Evolutionary conservation across 306 rosid species (phyloP).

Genomic region (Castanea mollissima): DNA sequence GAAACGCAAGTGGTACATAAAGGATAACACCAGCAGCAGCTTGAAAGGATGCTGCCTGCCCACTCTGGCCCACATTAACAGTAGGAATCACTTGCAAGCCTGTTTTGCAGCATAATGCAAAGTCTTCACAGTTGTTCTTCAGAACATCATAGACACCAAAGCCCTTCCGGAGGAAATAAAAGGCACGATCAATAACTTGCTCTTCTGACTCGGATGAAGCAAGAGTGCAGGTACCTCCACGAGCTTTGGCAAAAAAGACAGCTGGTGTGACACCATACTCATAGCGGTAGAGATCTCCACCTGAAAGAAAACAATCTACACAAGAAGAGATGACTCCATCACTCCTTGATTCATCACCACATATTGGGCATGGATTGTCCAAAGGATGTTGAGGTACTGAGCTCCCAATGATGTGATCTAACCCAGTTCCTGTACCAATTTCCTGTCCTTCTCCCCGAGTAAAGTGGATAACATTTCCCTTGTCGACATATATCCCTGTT

Average conservation of each 20-base stretch:
- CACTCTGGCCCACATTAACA: slow-evolving; percentile 45
- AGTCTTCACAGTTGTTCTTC: slow-evolving; percentile 79
- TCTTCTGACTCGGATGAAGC: slow-evolving; percentile 43
- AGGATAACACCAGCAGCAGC: slow-evolving; percentile 34
- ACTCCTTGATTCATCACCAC: slow-evolving; percentile 34
- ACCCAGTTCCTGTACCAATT: slow-evolving; percentile 36
- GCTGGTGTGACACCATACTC: slow-evolving; percentile 46
- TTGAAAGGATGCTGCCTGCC: slow-evolving; percentile 53
- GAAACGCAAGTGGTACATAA: background rate
- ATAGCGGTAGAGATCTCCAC: slow-evolving; percentile 51
- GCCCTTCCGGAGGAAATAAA: slow-evolving; percentile 60
- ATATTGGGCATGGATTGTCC: slow-evolving; percentile 49
- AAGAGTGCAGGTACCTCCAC: slow-evolving; percentile 81
- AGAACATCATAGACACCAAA: slow-evolving; percentile 53
- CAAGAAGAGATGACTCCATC: slow-evolving; percentile 62
- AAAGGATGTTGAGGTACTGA: slow-evolving; percentile 18
- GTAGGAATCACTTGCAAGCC: slow-evolving; percentile 41
- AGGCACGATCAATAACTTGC: slow-evolving; percentile 49
- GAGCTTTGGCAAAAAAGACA: slow-evolving; percentile 56
- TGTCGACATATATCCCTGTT: slow-evolving; percentile 66
- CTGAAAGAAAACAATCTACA: slow-evolving; percentile 60
- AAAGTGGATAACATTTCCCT: slow-evolving; percentile 72
- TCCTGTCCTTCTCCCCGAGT: slow-evolving; percentile 51
- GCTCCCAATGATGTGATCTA: slow-evolving; percentile 37
- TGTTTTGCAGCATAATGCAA: slow-evolving; percentile 84